Evolutionary conservation across 495 filamentous ascomycete species (phyloP).

Genomic region (Talaromyces borbonicus): DNA sequence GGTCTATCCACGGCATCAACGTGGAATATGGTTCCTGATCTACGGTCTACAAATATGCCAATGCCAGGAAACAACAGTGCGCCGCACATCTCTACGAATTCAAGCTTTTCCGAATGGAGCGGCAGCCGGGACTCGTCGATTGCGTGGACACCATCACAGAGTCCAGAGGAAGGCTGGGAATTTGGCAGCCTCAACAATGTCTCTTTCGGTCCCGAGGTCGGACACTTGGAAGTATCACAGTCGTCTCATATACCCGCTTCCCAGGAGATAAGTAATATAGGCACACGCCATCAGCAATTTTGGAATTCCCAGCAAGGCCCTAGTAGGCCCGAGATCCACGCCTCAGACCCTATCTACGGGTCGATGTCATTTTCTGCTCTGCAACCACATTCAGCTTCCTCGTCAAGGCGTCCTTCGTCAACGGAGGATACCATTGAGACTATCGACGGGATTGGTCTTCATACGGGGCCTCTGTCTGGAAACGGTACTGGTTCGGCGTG

Average conservation of each 20-base stretch:
- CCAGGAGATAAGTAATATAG: background rate
- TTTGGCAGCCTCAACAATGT: conserved; percentile 12
- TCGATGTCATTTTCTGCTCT: conserved; percentile 13
- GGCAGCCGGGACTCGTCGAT: conserved; percentile 21
- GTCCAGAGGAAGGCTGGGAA: conserved; percentile 20
- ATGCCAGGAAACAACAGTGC: conserved; percentile 5
- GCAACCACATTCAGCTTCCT: conserved; percentile 23
- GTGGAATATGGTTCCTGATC: background rate
- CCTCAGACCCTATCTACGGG: conserved; percentile 6
- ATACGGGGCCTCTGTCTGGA: conserved; percentile 17
- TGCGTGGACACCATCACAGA: conserved; percentile 25
- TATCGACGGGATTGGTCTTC: conserved; percentile 33
- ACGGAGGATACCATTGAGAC: conserved; percentile 30
- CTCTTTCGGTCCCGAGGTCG: conserved; percentile 12
- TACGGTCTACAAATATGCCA: background rate
- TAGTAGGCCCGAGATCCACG: background rate
- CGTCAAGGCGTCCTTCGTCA: conserved; percentile 28
- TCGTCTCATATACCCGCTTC: conserved; percentile 2
- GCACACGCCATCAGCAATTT: background rate
- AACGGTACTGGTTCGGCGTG: conserved; percentile 20
- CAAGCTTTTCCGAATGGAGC: conserved; percentile 26
- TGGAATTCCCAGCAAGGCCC: conserved; percentile 6
- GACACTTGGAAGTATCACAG: conserved; percentile 12
- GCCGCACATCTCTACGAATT: conserved; percentile 11
- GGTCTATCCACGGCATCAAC: background rate